These are phyloP conservation scores for Amoeboaphelidium occidentale DNA, from an alignment of 371 early-diverging fungal genomes.

Conservation along the genomic window DNA sequence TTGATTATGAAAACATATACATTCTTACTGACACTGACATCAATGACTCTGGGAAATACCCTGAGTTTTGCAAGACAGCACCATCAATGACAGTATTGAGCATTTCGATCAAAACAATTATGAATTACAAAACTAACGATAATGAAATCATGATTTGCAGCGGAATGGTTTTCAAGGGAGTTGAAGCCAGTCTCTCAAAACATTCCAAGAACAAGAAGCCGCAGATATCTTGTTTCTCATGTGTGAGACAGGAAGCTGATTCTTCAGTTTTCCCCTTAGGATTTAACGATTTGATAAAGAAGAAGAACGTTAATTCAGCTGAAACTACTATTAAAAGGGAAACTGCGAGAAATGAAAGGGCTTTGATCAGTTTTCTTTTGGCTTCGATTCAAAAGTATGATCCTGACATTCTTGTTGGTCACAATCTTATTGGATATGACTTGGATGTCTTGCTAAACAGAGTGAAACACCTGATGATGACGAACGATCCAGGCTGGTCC, in stretches of 20 bases:
- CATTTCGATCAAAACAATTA: constrained; percentile 46
- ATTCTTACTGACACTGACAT: constrained; percentile 30
- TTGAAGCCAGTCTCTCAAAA: neutral
- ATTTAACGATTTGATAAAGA: too few species aligned
- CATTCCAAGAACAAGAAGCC: too few species aligned
- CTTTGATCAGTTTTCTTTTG: constrained; percentile 16
- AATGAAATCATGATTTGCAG: constrained; percentile 68
- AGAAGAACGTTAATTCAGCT: too few species aligned
- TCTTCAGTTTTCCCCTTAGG: too few species aligned
- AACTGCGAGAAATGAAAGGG: constrained; percentile 8
- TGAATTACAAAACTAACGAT: constrained; percentile 44
- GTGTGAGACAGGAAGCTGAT: too few species aligned
- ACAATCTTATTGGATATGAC: constrained; percentile 81
- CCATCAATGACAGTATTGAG: constrained; percentile 72
- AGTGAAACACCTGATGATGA: constrained; percentile 49
- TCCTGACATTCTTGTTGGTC: constrained; percentile 89
- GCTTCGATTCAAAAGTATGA: constrained; percentile 48
- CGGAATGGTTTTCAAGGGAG: constrained; percentile 21
- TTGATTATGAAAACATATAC: constrained; percentile 40
- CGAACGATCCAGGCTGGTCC: constrained; percentile 29
- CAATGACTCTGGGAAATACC: too few species aligned
- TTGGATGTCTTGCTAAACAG: constrained; percentile 74
- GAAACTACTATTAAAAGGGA: neutral
- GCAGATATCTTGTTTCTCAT: too few species aligned
- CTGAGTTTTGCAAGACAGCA: constrained; percentile 3